phyloP scores from a whole-genome alignment of 2,329 filamentous ascomycete species.

The Ilyonectria sp. region DNA sequence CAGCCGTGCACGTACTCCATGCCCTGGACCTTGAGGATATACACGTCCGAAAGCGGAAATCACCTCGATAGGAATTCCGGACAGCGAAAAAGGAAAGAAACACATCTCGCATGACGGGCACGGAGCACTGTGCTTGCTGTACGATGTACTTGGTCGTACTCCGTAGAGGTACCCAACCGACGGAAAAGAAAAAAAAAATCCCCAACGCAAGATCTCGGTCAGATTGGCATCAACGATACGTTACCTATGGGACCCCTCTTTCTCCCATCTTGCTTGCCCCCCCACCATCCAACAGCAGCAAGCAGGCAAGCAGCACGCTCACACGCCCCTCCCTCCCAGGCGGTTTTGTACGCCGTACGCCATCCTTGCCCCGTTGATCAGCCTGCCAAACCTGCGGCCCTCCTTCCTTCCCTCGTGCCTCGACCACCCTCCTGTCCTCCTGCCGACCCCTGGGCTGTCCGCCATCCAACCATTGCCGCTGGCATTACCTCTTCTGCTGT shows the following conservation, averaged over 20 bases:
- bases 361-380: slow-evolving; percentile 9
- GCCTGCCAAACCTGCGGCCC: slow-evolving; percentile 9
- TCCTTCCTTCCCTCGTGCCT: slow-evolving; percentile 7
- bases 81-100: slow-evolving; percentile 17
- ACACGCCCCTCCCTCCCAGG: slow-evolving; percentile 7
- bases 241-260: slow-evolving; percentile 31
- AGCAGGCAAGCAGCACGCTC: not conserved
- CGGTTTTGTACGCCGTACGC: not conserved
- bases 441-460: slow-evolving; percentile 9
- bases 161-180: slow-evolving; percentile 19
- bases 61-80: not conserved
- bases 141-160: slow-evolving; percentile 7
- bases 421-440: slow-evolving; percentile 2
- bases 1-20: not conserved
- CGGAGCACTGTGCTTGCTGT: not conserved
- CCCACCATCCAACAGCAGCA: slow-evolving; percentile 39
- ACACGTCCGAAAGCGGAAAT: not conserved
- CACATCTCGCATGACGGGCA: slow-evolving; percentile 2
- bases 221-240: slow-evolving; percentile 45
- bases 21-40: not conserved
- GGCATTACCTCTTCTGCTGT: slow-evolving; percentile 30
- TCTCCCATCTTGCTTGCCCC: slow-evolving; percentile 25
- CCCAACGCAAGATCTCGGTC: slow-evolving; percentile 39
- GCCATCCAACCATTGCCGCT: slow-evolving; percentile 27
- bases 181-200: slow-evolving; percentile 43